A percentile compares a stretch with the other conserved stretches of the same genome.
Evolutionary conservation across 2,329 filamentous ascomycete species (phyloP).

Genomic region (Clonostachys rhizophaga): DNA sequence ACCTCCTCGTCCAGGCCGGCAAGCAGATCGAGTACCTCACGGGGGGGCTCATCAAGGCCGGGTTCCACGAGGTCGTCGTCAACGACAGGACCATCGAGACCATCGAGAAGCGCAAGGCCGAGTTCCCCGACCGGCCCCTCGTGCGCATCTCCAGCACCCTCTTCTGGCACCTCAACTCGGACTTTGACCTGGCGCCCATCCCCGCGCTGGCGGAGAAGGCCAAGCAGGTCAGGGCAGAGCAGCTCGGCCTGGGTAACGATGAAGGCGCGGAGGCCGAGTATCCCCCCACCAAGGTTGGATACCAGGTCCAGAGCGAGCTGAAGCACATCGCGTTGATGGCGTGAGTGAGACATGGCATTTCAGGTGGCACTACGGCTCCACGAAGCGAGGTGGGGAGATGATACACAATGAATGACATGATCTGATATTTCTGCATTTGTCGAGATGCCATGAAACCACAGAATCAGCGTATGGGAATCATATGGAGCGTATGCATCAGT

Average conservation of each 20-base stretch:
- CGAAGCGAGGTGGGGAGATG: too few relatives aligned
- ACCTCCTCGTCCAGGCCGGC: slow-evolving; percentile 57
- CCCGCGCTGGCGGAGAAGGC: slow-evolving; percentile 40
- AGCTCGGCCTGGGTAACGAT: slow-evolving; percentile 43
- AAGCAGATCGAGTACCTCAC: slow-evolving; percentile 61
- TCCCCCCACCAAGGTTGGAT: slow-evolving; percentile 50
- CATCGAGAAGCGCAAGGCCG: slow-evolving; percentile 32
- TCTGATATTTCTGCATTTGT: too few relatives aligned
- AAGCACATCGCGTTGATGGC: slow-evolving; percentile 31
- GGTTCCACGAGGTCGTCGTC: slow-evolving; percentile 58
- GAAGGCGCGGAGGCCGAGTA: slow-evolving; percentile 48
- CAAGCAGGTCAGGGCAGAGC: slow-evolving; percentile 34
- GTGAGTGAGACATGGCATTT: slow-evolving; percentile 11
- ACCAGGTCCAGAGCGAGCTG: slow-evolving; percentile 44
- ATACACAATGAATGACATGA: too few relatives aligned
- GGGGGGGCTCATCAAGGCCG: slow-evolving; percentile 56
- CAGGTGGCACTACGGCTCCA: too few relatives aligned
- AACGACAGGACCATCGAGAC: slow-evolving; percentile 45
- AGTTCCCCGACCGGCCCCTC: slow-evolving; percentile 42
- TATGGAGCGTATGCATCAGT: too few relatives aligned
- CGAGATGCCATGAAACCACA: too few relatives aligned
- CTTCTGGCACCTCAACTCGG: slow-evolving; percentile 56
- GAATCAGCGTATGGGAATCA: too few relatives aligned
- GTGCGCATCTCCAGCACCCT: slow-evolving; percentile 56
- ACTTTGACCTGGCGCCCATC: slow-evolving; percentile 49